phyloP scores from a whole-genome alignment of 1,284 basidiomycete genomes.

The Trichosporon sp. region DNA sequence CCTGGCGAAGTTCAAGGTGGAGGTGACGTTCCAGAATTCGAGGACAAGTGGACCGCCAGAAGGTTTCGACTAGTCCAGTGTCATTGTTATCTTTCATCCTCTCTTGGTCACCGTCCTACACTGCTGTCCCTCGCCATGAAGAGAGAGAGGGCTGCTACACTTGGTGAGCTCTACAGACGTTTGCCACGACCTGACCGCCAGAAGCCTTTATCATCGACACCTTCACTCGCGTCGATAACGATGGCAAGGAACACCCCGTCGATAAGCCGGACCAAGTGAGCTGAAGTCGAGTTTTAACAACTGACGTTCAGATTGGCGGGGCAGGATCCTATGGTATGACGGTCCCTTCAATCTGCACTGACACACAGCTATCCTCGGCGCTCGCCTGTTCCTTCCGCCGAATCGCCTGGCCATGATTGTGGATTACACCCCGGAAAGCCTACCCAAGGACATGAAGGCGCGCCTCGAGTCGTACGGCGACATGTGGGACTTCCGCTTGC shows the following conservation, averaged over 20 bases:
- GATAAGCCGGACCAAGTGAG: constrained; percentile 48
- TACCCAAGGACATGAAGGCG: constrained; percentile 37
- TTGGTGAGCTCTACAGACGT: neutral
- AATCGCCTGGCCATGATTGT: constrained; percentile 48
- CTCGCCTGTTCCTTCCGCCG: constrained; percentile 49
- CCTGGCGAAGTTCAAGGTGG: neutral
- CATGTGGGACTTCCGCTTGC: constrained; percentile 46
- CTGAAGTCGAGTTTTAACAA: neutral
- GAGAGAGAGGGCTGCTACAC: constrained; percentile 13
- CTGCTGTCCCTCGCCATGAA: constrained; percentile 5
- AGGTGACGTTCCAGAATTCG: constrained; percentile 14
- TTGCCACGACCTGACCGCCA: constrained; percentile 13
- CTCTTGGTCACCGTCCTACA: neutral
- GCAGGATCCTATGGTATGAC: constrained; percentile 52
- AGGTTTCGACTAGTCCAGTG: neutral
- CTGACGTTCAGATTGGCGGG: constrained; percentile 48
- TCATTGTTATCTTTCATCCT: neutral
- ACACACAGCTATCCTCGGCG: constrained; percentile 47
- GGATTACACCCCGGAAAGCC: constrained; percentile 41
- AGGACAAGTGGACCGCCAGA: neutral
- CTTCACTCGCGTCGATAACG: constrained; percentile 44
- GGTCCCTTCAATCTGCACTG: neutral
- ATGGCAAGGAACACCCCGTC: constrained; percentile 40
- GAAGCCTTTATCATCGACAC: constrained; percentile 55
- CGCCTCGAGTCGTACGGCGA: constrained; percentile 44